Percentiles rank a stretch among this genome's conserved stretches.
Evolutionary conservation across 768 basidiomycete genomes (phyloP).

Genomic region (Macrolepiota dolichaula): DNA sequence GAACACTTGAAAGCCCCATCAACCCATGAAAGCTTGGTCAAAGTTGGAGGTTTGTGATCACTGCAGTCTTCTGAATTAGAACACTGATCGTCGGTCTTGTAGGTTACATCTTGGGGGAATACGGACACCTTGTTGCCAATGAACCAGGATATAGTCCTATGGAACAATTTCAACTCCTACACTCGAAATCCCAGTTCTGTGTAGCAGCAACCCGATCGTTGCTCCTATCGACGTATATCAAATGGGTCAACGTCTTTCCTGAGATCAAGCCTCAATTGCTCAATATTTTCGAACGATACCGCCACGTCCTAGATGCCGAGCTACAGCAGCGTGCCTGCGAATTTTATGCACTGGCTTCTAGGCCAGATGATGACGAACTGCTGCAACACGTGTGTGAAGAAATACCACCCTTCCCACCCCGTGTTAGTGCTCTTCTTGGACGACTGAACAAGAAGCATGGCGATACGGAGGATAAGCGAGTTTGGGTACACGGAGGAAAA

Average conservation of each 20-base stretch:
- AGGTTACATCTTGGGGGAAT: slow-evolving; percentile 98
- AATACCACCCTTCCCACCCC: slow-evolving; percentile 97
- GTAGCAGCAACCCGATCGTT: slow-evolving; percentile 88
- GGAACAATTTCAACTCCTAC: slow-evolving; percentile 91
- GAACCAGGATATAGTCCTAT: slow-evolving; percentile 89
- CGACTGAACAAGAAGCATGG: slow-evolving; percentile 87
- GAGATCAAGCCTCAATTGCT: slow-evolving; percentile 94
- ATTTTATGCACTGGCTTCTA: slow-evolving; percentile 82
- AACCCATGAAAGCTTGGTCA: slow-evolving; percentile 91
- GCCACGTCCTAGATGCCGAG: slow-evolving; percentile 96
- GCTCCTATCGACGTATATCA: slow-evolving; percentile 95
- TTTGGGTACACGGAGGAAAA: slow-evolving; percentile 95
- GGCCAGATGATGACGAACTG: slow-evolving; percentile 88
- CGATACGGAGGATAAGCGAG: slow-evolving; percentile 92
- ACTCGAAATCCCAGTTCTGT: slow-evolving; percentile 94
- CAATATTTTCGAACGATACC: slow-evolving; percentile 94
- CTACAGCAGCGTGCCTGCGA: slow-evolving; percentile 99
- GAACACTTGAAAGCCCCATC: slow-evolving; percentile 84
- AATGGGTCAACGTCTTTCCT: slow-evolving; percentile 99
- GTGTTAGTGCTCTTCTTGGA: slow-evolving; percentile 85
- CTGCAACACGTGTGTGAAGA: slow-evolving; percentile 96
- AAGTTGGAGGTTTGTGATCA: slow-evolving; percentile 76
- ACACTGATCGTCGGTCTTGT: not conserved
- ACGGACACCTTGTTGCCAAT: slow-evolving; percentile 96
- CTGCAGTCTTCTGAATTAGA: not conserved